A percentile compares a stretch with the other conserved stretches of the same genome.
Evolutionary conservation across 495 filamentous ascomycete species (phyloP).

Genomic region (Penicillium nucicola): DNA sequence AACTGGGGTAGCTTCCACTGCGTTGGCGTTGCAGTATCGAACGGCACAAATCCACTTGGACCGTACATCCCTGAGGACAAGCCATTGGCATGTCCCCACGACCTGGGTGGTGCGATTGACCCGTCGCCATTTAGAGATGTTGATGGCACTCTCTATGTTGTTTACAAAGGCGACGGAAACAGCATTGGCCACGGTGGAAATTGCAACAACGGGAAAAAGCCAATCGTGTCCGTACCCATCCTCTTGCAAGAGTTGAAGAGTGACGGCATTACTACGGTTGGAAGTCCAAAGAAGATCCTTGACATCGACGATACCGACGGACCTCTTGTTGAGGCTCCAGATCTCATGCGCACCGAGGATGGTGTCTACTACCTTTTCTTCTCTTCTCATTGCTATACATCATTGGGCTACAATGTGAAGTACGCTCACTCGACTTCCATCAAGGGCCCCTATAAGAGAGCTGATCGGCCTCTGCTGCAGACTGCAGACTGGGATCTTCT

Average conservation of each 20-base stretch:
- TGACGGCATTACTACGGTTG: slow-evolving; percentile 50
- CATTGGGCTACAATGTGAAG: slow-evolving; percentile 50
- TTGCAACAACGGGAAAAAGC: slow-evolving; percentile 49
- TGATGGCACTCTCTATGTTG: slow-evolving; percentile 49
- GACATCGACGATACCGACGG: slow-evolving; percentile 53
- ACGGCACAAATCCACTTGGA: slow-evolving; percentile 33
- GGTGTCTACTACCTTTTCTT: slow-evolving; percentile 59
- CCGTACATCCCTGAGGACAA: slow-evolving; percentile 45
- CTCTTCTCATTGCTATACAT: slow-evolving; percentile 53
- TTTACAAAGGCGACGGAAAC: slow-evolving; percentile 62
- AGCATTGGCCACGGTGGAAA: slow-evolving; percentile 51
- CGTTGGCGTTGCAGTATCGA: slow-evolving; percentile 48
- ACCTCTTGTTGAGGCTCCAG: slow-evolving; percentile 58
- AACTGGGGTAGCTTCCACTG: slow-evolving; percentile 41
- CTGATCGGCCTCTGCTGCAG: slow-evolving; percentile 32
- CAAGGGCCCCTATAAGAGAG: slow-evolving; percentile 43
- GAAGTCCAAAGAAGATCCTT: slow-evolving; percentile 47
- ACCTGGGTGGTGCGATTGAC: slow-evolving; percentile 56
- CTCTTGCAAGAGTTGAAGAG: slow-evolving; percentile 53
- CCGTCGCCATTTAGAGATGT: slow-evolving; percentile 48
- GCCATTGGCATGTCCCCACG: slow-evolving; percentile 46
- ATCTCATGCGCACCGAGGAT: slow-evolving; percentile 40
- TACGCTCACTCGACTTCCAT: slow-evolving; percentile 49
- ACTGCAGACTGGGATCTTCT: slow-evolving; percentile 39
- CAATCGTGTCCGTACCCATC: slow-evolving; percentile 49